These are phyloP conservation scores for Actinomortierella ambigua DNA, from an alignment of 371 early-diverging fungal genomes.

Conservation along the genomic window DNA sequence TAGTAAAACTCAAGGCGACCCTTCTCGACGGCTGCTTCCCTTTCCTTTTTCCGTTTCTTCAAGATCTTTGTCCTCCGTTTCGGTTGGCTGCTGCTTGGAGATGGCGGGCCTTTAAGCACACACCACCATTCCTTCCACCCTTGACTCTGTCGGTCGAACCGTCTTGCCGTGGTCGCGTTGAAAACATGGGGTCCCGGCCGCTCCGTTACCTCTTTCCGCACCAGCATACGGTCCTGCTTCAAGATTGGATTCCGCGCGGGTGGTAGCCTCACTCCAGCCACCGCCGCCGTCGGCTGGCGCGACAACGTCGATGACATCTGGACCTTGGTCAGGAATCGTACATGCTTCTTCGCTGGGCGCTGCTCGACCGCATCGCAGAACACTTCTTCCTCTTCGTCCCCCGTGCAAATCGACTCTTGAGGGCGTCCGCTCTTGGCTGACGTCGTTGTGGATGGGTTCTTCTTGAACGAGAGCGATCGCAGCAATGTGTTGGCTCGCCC, in stretches of 20 bases:
- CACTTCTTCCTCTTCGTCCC: conserved; percentile 25
- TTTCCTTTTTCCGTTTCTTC: conserved; percentile 10
- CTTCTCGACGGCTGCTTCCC: conserved; percentile 15
- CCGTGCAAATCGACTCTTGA: conserved; percentile 14
- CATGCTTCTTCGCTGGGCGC: conserved; percentile 21
- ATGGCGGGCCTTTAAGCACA: conserved; percentile 29
- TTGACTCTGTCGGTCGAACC: conserved; percentile 29
- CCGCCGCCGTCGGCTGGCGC: conserved; percentile 18
- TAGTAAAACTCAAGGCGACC: conserved; percentile 44
- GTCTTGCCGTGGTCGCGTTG: conserved; percentile 31
- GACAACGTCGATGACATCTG: conserved; percentile 18
- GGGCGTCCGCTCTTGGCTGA: conserved; percentile 2
- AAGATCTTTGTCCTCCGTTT: conserved; percentile 12
- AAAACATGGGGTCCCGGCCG: conserved; percentile 39
- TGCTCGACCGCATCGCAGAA: background rate
- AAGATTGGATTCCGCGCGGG: conserved; percentile 13
- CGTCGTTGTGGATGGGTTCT: too few relatives aligned
- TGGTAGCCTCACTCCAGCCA: background rate
- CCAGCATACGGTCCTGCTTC: conserved; percentile 39
- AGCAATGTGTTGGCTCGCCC: too few relatives aligned
- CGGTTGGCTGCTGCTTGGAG: background rate
- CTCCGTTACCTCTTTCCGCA: conserved; percentile 36
- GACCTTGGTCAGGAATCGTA: conserved; percentile 42
- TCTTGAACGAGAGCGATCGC: too few relatives aligned
- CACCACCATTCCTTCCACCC: conserved; percentile 48